These are phyloP conservation scores for Sporothrix globosa DNA, from an alignment of 2,329 filamentous ascomycete species.

Conservation along the genomic window DNA sequence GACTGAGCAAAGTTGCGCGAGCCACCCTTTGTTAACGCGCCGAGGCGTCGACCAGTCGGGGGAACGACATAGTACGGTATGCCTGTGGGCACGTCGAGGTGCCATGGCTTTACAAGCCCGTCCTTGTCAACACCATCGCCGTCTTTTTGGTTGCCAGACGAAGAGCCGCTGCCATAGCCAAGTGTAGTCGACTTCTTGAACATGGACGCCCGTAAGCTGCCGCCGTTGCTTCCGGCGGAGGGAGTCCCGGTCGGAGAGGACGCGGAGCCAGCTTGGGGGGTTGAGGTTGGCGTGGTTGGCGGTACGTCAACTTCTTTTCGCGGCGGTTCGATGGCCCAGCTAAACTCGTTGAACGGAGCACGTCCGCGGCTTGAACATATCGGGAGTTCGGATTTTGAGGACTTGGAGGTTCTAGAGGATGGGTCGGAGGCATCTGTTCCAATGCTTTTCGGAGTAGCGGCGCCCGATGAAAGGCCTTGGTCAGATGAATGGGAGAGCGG, in stretches of 20 bases:
- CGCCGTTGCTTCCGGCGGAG: slow-evolving; percentile 26
- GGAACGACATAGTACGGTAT: slow-evolving; percentile 34
- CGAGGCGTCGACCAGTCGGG: slow-evolving; percentile 29
- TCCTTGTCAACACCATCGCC: slow-evolving; percentile 27
- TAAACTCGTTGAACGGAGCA: slow-evolving; percentile 30
- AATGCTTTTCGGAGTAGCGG: slow-evolving; percentile 9
- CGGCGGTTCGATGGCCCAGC: slow-evolving; percentile 28
- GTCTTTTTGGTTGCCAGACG: slow-evolving; percentile 16
- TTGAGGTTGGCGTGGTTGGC: not conserved
- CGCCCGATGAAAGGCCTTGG: slow-evolving; percentile 19
- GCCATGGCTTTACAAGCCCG: slow-evolving; percentile 34
- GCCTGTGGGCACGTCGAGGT: slow-evolving; percentile 29
- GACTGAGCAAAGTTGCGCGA: slow-evolving; percentile 12
- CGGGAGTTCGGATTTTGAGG: slow-evolving; percentile 22
- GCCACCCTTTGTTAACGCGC: slow-evolving; percentile 29
- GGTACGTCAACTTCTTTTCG: slow-evolving; percentile 29
- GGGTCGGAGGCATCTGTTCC: slow-evolving; percentile 4
- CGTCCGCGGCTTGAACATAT: slow-evolving; percentile 34
- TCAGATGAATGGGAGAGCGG: slow-evolving; percentile 8
- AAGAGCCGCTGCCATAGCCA: slow-evolving; percentile 6
- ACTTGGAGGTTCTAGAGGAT: not conserved
- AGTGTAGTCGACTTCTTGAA: slow-evolving; percentile 32
- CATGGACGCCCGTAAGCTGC: slow-evolving; percentile 33
- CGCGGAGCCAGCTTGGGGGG: not conserved
- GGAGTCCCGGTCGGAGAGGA: slow-evolving; percentile 3